phyloP scores from a whole-genome alignment of 371 early-diverging fungal species.

The Chytridiales sp. region DNA sequence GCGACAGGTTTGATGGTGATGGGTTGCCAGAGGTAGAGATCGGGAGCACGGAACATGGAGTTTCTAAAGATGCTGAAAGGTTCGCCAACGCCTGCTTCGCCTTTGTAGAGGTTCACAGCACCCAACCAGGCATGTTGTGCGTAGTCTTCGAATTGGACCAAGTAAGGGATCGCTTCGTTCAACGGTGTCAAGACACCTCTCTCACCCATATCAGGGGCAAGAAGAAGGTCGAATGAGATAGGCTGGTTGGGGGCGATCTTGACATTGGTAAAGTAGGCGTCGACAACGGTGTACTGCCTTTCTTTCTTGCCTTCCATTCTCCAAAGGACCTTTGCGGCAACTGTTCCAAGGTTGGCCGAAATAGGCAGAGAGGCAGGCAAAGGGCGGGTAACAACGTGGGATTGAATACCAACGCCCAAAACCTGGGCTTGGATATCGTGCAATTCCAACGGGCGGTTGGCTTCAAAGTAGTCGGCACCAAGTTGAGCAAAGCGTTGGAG shows the following conservation, averaged over 20 bases:
- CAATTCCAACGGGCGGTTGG: conserved; percentile 17
- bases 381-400: neutral
- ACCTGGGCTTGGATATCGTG: conserved; percentile 22
- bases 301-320: neutral
- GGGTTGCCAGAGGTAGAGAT: conserved; percentile 11
- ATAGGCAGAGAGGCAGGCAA: conserved; percentile 4
- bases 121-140: conserved; percentile 13
- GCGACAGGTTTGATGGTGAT: conserved; percentile 12
- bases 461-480: conserved; percentile 5
- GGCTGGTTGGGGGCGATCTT: conserved; percentile 4
- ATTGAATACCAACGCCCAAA: conserved; percentile 9
- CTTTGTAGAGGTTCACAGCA: conserved; percentile 3
- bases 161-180: conserved; percentile 8
- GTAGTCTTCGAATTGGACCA: conserved; percentile 12
- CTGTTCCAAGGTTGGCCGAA: conserved; percentile 9
- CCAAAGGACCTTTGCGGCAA: conserved; percentile 7
- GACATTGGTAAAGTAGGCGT: conserved; percentile 14
- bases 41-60: conserved; percentile 1
- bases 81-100: neutral
- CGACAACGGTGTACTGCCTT: conserved; percentile 4
- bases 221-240: conserved; percentile 8
- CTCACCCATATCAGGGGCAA: conserved; percentile 5
- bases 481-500: neutral
- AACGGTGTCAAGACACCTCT: neutral
- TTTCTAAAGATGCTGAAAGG: conserved; percentile 3